A percentile compares a stretch with the other conserved stretches of the same genome.
Evolutionary conservation across 2,329 filamentous ascomycete genomes (phyloP).

Genomic region (Huntiella abstrusa): DNA sequence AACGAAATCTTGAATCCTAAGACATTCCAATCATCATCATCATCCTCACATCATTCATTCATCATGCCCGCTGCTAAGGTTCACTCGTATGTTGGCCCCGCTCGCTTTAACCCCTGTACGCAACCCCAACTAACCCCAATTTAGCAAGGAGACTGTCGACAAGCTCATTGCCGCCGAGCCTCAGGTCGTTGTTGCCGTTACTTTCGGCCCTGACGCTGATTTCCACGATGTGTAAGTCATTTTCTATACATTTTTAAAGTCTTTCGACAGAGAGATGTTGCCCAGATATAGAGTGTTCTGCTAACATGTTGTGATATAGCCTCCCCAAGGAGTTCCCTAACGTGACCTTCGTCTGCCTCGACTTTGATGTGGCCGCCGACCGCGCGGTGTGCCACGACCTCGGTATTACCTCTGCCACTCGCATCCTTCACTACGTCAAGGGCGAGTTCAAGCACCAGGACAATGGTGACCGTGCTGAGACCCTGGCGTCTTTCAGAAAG

Average conservation of each 20-base stretch:
- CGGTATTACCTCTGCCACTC: not conserved
- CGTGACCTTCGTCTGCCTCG: slow-evolving; percentile 3
- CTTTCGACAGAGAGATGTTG: not conserved
- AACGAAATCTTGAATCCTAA: not conserved
- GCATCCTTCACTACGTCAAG: not conserved
- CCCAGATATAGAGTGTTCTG: too few relatives aligned
- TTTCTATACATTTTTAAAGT: not conserved
- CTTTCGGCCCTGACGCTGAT: not conserved
- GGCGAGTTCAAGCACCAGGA: not conserved
- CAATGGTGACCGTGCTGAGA: not conserved
- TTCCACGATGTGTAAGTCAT: not conserved
- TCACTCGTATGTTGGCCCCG: not conserved
- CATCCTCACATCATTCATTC: not conserved
- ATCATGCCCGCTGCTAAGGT: not conserved
- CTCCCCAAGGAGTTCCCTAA: not conserved
- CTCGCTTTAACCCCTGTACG: not conserved
- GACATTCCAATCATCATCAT: not conserved
- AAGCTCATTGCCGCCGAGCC: not conserved
- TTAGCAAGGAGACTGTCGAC: not conserved
- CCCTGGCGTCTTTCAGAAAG: not conserved
- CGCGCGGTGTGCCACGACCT: not conserved
- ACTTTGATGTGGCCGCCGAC: not conserved
- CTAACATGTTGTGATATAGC: not conserved
- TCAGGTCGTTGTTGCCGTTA: not conserved
- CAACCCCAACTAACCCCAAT: too few relatives aligned